Evolutionary conservation across 2,329 filamentous ascomycete species (phyloP).

Genomic region (Xylaria sp.): DNA sequence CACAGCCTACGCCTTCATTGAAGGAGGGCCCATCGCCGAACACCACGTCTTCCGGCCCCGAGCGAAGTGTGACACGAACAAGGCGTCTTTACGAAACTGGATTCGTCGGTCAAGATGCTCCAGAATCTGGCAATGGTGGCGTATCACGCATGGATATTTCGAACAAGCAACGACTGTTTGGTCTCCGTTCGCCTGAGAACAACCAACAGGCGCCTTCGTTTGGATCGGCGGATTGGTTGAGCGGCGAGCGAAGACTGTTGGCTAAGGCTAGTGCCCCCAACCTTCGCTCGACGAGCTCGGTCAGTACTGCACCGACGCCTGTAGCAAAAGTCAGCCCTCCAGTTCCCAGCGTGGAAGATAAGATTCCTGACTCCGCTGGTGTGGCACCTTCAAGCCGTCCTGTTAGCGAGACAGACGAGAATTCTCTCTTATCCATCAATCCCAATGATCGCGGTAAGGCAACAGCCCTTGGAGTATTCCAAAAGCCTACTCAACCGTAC

Average conservation of each 20-base stretch:
- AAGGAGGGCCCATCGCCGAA: conserved; percentile 47
- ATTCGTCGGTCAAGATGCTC: conserved; percentile 64
- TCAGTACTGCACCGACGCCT: conserved; percentile 34
- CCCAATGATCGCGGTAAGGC: conserved; percentile 59
- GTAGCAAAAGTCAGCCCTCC: conserved; percentile 34
- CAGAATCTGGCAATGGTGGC: conserved; percentile 73
- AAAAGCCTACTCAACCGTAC: conserved; percentile 69
- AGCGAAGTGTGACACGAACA: conserved; percentile 63
- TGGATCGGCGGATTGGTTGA: conserved; percentile 43
- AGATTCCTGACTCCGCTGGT: conserved; percentile 34
- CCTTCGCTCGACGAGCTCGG: conserved; percentile 53
- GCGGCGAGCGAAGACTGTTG: conserved; percentile 41
- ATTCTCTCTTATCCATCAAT: conserved; percentile 58
- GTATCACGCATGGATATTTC: conserved; percentile 76
- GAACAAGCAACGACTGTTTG: conserved; percentile 52
- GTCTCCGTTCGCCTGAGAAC: no score
- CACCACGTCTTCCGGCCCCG: conserved; percentile 41
- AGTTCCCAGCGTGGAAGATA: conserved; percentile 35
- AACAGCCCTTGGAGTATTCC: conserved; percentile 37
- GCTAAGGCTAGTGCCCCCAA: conserved; percentile 63
- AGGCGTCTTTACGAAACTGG: conserved; percentile 79
- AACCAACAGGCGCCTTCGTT: conserved; percentile 39
- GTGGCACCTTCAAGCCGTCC: conserved; percentile 60
- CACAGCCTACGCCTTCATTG: conserved; percentile 49
- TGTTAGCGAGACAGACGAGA: conserved; percentile 67